phyloP scores from a whole-genome alignment of 768 basidiomycete species.

The Cystofilobasidium ferigula region DNA sequence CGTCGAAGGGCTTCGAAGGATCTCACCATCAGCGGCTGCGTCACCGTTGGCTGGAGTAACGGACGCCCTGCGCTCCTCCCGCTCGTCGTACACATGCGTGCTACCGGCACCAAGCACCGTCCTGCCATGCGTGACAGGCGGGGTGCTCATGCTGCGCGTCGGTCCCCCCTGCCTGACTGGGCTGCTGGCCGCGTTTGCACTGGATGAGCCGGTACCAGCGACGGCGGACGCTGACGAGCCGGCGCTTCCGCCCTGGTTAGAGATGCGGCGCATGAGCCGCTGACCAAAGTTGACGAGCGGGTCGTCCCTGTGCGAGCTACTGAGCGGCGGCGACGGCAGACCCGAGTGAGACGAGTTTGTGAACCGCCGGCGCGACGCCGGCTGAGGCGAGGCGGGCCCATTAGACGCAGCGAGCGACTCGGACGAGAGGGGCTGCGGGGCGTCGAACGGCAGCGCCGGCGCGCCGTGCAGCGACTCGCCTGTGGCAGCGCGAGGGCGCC shows the following conservation, averaged over 20 bases:
- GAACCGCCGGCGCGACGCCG: background rate
- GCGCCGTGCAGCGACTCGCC: background rate
- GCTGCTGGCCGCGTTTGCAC: too few species aligned
- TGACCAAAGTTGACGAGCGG: slow-evolving; percentile 21
- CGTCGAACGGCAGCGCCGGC: background rate
- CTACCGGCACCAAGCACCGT: too few species aligned
- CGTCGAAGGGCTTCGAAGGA: background rate
- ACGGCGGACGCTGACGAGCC: background rate
- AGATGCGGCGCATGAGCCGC: slow-evolving; percentile 20
- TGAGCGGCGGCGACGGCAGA: slow-evolving; percentile 16
- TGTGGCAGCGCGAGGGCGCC: slow-evolving; percentile 13
- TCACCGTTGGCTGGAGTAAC: background rate
- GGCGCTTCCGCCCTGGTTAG: slow-evolving; percentile 13
- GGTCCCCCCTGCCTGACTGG: background rate
- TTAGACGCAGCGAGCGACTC: background rate
- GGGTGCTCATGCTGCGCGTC: background rate
- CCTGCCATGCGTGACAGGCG: background rate
- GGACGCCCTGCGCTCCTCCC: background rate
- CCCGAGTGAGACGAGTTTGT: background rate
- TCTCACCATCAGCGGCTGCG: background rate
- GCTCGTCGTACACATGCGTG: background rate
- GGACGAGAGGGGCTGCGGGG: slow-evolving; percentile 8
- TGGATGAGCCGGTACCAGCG: too few species aligned
- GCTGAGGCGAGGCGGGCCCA: background rate
- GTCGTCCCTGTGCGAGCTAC: slow-evolving; percentile 1